These are phyloP conservation scores for Wickerhamomyces ciferrii DNA, from an alignment of 805 yeast genomes.

Conservation along the genomic window DNA sequence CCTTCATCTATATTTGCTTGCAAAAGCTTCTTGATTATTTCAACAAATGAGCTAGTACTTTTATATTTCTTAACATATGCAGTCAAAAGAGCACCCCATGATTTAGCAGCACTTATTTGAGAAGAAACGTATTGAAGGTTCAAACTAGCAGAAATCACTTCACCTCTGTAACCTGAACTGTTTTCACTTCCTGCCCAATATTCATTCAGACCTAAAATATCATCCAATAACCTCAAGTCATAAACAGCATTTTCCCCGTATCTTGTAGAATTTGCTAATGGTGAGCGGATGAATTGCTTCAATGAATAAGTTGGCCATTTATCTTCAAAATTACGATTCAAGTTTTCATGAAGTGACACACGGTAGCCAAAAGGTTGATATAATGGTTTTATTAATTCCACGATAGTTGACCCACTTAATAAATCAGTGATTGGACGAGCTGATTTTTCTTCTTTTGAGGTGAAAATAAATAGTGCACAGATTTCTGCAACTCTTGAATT, in stretches of 20 bases:
- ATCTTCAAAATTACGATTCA: constrained; percentile 39
- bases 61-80: constrained; percentile 47
- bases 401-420: constrained; percentile 33
- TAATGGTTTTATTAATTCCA: constrained; percentile 26
- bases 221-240: constrained; percentile 59
- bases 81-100: constrained; percentile 75
- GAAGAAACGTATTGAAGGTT: constrained; percentile 60
- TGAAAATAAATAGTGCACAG: constrained; percentile 65
- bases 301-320: constrained; percentile 44
- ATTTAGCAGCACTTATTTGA: constrained; percentile 64
- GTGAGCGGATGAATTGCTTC: constrained; percentile 45
- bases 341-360: constrained; percentile 36
- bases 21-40: constrained; percentile 44
- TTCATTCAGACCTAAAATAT: constrained; percentile 38
- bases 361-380: constrained; percentile 43
- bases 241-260: constrained; percentile 53
- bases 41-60: constrained; percentile 26
- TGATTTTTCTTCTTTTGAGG: constrained; percentile 39
- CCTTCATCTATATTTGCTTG: constrained; percentile 47
- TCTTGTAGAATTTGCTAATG: constrained; percentile 37
- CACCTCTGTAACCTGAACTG: constrained; percentile 34
- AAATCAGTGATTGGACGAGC: constrained; percentile 36
- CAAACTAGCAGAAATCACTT: constrained; percentile 52
- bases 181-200: constrained; percentile 34
- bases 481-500: constrained; percentile 71